phyloP scores from a whole-genome alignment of 257 asterid species.

The Handroanthus guayacan region DNA sequence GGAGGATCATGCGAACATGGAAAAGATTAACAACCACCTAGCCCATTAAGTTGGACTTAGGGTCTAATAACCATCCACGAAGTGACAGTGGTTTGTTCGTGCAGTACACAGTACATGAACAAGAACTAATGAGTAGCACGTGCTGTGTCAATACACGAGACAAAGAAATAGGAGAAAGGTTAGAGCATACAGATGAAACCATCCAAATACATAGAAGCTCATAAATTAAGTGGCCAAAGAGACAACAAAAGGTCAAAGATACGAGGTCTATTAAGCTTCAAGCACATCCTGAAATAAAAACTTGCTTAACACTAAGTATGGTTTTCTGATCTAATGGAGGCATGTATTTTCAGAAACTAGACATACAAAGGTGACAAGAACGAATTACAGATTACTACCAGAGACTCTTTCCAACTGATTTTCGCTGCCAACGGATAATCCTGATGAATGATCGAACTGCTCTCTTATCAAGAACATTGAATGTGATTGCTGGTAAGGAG shows the following conservation, averaged over 20 bases:
- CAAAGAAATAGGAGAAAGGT: too few species aligned
- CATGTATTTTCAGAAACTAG: conserved; percentile 31
- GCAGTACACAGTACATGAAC: too few species aligned
- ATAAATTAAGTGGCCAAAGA: not conserved
- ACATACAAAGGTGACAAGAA: conserved; percentile 24
- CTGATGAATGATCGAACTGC: conserved; percentile 49
- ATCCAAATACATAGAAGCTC: not conserved
- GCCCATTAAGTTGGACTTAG: too few species aligned
- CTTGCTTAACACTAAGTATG: conserved; percentile 24
- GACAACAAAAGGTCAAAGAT: not conserved
- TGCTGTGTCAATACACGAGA: not conserved
- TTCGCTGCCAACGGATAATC: conserved; percentile 39
- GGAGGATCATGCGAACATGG: too few species aligned
- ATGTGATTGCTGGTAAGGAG: conserved; percentile 44
- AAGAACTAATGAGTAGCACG: not conserved
- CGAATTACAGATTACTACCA: conserved; percentile 31
- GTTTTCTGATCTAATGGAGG: conserved; percentile 36
- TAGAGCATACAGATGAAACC: too few species aligned
- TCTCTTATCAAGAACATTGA: conserved; percentile 49
- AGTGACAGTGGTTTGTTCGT: too few species aligned
- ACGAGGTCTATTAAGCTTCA: not conserved
- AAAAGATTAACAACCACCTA: too few species aligned
- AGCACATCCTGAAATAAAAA: conserved; percentile 11
- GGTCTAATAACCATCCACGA: too few species aligned
- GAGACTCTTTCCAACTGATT: conserved; percentile 42